Conservation (phyloP, 2,329 filamentous ascomycete genomes). For the Monosporascus sp. region DNA sequence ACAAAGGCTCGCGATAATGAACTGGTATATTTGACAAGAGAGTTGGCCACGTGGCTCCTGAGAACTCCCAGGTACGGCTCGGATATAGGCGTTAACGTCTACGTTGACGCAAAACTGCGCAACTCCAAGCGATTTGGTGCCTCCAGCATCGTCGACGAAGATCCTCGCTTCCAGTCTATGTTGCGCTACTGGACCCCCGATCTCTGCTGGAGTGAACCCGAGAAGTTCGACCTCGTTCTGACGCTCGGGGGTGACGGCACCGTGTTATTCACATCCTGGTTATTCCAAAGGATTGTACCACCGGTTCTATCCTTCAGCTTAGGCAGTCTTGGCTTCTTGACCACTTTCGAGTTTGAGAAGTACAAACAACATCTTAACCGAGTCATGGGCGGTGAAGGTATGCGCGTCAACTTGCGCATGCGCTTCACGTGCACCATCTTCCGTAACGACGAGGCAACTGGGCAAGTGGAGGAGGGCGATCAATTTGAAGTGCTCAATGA, state of each 20-base stretch:
- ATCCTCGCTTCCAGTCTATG: slow-evolving; percentile 75
- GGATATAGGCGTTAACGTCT: slow-evolving; percentile 89
- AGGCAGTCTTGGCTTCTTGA: slow-evolving; percentile 82
- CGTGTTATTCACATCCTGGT: slow-evolving; percentile 82
- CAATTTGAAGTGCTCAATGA: slow-evolving; percentile 98
- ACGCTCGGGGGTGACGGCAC: slow-evolving; percentile 84
- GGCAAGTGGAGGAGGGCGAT: slow-evolving; percentile 79
- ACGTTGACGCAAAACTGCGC: slow-evolving; percentile 92
- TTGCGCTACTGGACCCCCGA: slow-evolving; percentile 95
- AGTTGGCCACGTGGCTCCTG: slow-evolving; percentile 83
- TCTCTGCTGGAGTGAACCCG: slow-evolving; percentile 86
- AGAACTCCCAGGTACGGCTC: slow-evolving; percentile 84
- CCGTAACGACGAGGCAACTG: slow-evolving; percentile 56
- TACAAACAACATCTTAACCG: slow-evolving; percentile 84
- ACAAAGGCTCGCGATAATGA: slow-evolving; percentile 96
- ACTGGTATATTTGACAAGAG: slow-evolving; percentile 80
- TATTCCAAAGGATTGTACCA: slow-evolving; percentile 85
- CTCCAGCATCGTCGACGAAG: slow-evolving; percentile 62
- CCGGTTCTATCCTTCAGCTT: slow-evolving; percentile 81
- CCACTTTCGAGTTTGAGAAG: slow-evolving; percentile 78
- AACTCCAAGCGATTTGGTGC: slow-evolving; percentile 85
- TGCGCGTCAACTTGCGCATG: slow-evolving; percentile 98
- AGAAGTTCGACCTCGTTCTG: slow-evolving; percentile 91
- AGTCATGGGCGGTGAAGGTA: slow-evolving; percentile 89
- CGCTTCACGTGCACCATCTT: slow-evolving; percentile 98